These are phyloP conservation scores for Metschnikowia lachancei DNA, from an alignment of 805 yeast species.

Conservation along the genomic window DNA sequence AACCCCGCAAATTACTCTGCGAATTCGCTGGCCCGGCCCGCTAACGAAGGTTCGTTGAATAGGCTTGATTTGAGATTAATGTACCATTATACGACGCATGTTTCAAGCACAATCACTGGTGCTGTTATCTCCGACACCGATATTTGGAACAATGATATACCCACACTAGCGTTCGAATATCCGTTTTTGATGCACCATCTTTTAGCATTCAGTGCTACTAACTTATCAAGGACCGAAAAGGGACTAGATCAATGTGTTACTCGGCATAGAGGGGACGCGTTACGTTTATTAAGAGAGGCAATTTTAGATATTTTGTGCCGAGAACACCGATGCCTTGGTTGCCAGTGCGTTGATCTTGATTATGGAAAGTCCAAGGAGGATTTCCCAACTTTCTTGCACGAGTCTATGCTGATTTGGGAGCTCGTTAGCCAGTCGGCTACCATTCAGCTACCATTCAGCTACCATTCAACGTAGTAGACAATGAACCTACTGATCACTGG, in stretches of 20 bases:
- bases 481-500: too few species aligned
- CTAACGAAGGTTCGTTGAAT: slow-evolving; percentile 40
- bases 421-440: too few species aligned
- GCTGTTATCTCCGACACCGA: slow-evolving; percentile 86
- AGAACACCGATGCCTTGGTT: slow-evolving; percentile 88
- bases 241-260: slow-evolving; percentile 81
- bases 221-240: slow-evolving; percentile 70
- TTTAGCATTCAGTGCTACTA: slow-evolving; percentile 89
- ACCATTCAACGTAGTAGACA: too few species aligned
- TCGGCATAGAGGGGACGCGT: slow-evolving; percentile 82
- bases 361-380: too few species aligned
- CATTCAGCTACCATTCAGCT: too few species aligned
- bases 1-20: neutral
- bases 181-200: slow-evolving; percentile 92
- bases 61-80: slow-evolving; percentile 76
- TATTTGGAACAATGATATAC: slow-evolving; percentile 87
- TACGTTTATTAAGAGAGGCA: slow-evolving; percentile 76
- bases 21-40: neutral
- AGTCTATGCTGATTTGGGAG: too few species aligned
- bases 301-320: slow-evolving; percentile 78
- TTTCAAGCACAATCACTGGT: slow-evolving; percentile 81
- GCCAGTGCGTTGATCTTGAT: slow-evolving; percentile 87
- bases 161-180: slow-evolving; percentile 79
- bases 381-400: too few species aligned
- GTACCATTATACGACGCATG: slow-evolving; percentile 83